Evolutionary conservation across 306 rosid species (phyloP), one percentile per base, ranked within the genome.

Genomic region (Arachis hypogaea): DNA sequence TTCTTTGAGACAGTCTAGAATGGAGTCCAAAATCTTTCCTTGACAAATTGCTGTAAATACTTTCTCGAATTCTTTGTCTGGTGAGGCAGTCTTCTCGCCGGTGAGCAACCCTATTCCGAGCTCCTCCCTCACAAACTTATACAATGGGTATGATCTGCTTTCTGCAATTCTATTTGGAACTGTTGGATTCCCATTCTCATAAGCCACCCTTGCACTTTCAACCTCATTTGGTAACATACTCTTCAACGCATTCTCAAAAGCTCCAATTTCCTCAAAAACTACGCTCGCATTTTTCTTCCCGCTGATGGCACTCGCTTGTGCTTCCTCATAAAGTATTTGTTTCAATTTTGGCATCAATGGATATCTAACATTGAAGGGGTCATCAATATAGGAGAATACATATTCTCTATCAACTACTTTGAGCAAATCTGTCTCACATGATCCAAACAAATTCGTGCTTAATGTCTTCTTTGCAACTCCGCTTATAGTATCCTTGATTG

Each of bases 41-140:
- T 81, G 77, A 52, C 80, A 58, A 11, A 86, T 69, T 60, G 90
- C 90, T 72, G 75, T 68, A 60, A 75, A 86, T 69, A 86, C 90
- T 49, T 83, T 86, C 54, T 86, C 85, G 68, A 83, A 83, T 63
- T 86, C 90, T 65, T 86, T 87, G 45, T 84, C 90, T 29, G 87
- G 85, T 3, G 90, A 83, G 69, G n/a, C 56, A 41, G 66, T 69
- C 63, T 83, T 83, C 47, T 86, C 87, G 6, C 90, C 90, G 0
- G 85, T 75, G 28, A 86, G 76, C 65, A 86, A 45, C 38, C 45
- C 57, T 72, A 68, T 55, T 71, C 49, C 72, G 18, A 86, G 22
- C 22, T 86, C 87, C 65, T 76, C 84, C 82, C 84, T 83, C 68
- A 80, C 80, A 83, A 83, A 83, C 67, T 64, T 83, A 82, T 83